A percentile compares a stretch with the other conserved stretches of the same genome.
These are phyloP conservation scores for Arthrobotrys entomopaga DNA, from an alignment of 2,329 filamentous ascomycete species.

Conservation along the genomic window DNA sequence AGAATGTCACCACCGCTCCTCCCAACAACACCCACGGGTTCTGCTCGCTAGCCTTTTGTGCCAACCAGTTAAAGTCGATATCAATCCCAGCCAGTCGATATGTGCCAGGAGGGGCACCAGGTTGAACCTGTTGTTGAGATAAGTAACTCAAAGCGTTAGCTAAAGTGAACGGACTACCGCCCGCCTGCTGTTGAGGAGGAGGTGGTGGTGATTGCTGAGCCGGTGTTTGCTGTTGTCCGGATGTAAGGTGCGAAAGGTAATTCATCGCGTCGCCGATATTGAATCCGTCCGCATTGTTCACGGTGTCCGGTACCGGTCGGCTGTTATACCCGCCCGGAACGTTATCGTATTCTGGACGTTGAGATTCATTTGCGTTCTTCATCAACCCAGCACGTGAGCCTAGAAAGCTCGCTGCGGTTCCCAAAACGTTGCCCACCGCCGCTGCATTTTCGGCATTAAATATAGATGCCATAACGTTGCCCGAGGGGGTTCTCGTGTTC, in stretches of 20 bases:
- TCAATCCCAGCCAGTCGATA: slow-evolving; percentile 47
- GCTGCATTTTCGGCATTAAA: slow-evolving; percentile 49
- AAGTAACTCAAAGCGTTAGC: slow-evolving; percentile 44
- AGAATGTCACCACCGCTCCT: slow-evolving; percentile 41
- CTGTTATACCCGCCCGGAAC: slow-evolving; percentile 43
- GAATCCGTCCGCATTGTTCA: slow-evolving; percentile 21
- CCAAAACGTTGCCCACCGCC: slow-evolving; percentile 41
- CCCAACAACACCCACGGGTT: slow-evolving; percentile 50
- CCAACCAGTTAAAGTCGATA: slow-evolving; percentile 49
- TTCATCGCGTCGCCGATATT: slow-evolving; percentile 40
- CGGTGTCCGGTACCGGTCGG: slow-evolving; percentile 44
- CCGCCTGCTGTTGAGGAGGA: slow-evolving; percentile 16
- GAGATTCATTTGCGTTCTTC: slow-evolving; percentile 5
- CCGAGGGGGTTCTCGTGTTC: slow-evolving; percentile 30
- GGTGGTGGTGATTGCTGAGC: slow-evolving; percentile 5
- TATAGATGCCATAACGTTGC: slow-evolving; percentile 40
- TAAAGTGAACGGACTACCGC: slow-evolving; percentile 43
- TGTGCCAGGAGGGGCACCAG: slow-evolving; percentile 24
- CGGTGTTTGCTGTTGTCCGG: slow-evolving; percentile 1
- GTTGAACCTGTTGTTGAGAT: slow-evolving; percentile 8
- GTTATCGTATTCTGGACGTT: slow-evolving; percentile 20
- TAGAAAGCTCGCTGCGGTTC: slow-evolving; percentile 36
- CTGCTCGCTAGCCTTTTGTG: slow-evolving; percentile 44
- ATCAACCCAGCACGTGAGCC: slow-evolving; percentile 32
- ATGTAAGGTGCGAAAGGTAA: slow-evolving; percentile 26